A percentile compares a stretch with the other conserved stretches of the same genome.
Conservation (phyloP, 257 asterid species). For the Thymus mandschuricus region DNA sequence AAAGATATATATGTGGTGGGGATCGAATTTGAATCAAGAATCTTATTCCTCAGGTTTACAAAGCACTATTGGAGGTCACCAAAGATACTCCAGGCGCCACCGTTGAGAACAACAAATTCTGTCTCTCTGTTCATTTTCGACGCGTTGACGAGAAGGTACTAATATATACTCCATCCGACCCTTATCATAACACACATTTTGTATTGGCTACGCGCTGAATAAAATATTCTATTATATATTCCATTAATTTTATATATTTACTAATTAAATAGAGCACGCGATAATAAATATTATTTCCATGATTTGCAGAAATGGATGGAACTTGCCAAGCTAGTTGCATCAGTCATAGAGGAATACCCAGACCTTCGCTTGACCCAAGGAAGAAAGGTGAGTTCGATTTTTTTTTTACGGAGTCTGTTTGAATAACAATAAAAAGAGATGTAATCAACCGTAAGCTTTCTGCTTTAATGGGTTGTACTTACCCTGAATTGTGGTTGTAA, state of each 20-base stretch:
- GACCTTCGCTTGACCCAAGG: slow-evolving; percentile 81
- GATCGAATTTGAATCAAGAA: not conserved
- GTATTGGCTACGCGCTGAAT: no score
- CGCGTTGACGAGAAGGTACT: slow-evolving; percentile 87
- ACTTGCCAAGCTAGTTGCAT: slow-evolving; percentile 73
- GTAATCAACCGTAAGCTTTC: no score
- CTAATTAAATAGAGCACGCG: no score
- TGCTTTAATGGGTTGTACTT: slow-evolving; percentile 33
- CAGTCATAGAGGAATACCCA: slow-evolving; percentile 80
- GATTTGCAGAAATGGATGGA: slow-evolving; percentile 77
- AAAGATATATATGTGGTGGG: not conserved
- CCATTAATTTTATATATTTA: no score
- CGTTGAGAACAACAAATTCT: slow-evolving; percentile 90
- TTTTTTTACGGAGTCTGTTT: not conserved
- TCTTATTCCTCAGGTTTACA: slow-evolving; percentile 60
- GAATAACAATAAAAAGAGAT: no score
- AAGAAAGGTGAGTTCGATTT: slow-evolving; percentile 59
- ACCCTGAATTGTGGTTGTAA: not conserved
- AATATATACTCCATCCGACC: no score
- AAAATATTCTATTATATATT: not conserved
- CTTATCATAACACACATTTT: no score
- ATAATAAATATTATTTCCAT: not conserved
- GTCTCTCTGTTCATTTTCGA: slow-evolving; percentile 90
- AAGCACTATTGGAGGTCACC: slow-evolving; percentile 62
- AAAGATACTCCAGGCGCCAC: slow-evolving; percentile 71